Conservation (phyloP, 169 alveolate species). For the Babesia bovis region DNA sequence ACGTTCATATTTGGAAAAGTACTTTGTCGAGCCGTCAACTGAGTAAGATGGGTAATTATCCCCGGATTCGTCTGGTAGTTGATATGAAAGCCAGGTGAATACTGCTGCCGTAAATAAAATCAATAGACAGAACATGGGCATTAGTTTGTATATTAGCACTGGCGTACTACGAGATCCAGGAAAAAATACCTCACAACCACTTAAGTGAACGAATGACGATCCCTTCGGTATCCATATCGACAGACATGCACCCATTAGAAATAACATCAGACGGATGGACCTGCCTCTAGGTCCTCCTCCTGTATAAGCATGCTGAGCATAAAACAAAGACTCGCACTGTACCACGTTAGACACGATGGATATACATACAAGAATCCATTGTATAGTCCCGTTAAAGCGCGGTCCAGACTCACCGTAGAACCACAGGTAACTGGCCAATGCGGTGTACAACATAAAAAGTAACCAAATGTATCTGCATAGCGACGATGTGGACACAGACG, state of each 20-base stretch:
- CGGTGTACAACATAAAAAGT: constrained; percentile 6
- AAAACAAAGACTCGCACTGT: constrained; percentile 21
- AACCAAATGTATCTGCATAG: constrained; percentile 23
- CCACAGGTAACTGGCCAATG: neutral
- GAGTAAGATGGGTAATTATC: neutral
- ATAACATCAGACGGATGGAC: constrained; percentile 12
- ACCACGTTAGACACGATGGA: constrained; percentile 21
- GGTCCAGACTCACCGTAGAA: neutral
- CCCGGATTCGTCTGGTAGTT: neutral
- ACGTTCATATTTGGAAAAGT: neutral
- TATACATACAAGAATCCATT: constrained; percentile 5
- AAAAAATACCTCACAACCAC: neutral
- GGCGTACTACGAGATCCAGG: neutral
- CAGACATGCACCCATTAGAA: neutral
- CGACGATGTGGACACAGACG: neutral
- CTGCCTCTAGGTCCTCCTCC: neutral
- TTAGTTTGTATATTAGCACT: neutral
- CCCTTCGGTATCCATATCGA: constrained; percentile 1
- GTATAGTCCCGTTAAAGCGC: neutral
- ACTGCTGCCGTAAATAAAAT: neutral
- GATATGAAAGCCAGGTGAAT: neutral
- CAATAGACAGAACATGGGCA: neutral
- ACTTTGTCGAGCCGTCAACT: neutral
- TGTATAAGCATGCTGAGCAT: constrained; percentile 8
- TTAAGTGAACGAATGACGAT: neutral